Evolutionary conservation across 2,329 filamentous ascomycete species (phyloP), one percentile per base, ranked within the genome.

Genomic region (Cercospora sojina): DNA sequence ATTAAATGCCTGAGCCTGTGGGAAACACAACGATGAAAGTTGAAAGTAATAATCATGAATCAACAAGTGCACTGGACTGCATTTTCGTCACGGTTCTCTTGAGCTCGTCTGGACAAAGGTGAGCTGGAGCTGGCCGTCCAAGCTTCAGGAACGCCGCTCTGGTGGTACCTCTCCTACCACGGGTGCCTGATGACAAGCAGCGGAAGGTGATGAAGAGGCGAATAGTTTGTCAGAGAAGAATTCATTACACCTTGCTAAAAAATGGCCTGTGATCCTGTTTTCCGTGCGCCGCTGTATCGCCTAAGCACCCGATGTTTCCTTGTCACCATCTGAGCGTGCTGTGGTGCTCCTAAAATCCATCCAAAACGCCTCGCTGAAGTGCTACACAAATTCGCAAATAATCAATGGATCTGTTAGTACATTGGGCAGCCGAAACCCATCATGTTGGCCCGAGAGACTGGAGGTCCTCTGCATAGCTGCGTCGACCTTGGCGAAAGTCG

Each of bases 331-430:
- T 20, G 29, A 32, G 49, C 47, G 32, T 29, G 47, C 64, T 65
- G 58, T 61, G 23, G 31, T 60, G 57, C 23, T 32, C 25, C 27
- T 8, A 9, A 35, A 27, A 38, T 38, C 41, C n/a, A 35, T 57
- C 43, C 63, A 43, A 55, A 66, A 68, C 67, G 67, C 67, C 64
- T 61, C 57, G 66, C 66, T 68, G 29, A 60, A 58, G 57, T 64
- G 53, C 53, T 66, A 12, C 55, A 62, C 25, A 27, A 20, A 31
- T n/a, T 20, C 20, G 2, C 23, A 41, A 49, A 13, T 23, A 25
- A 25, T 23, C 43, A 20, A 49, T 25, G 43, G 20, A 25, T 23
- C 43, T 49, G 16, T 1, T 49, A 23, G 18, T 49, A 49, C 43
- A 49, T 2, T 18, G 41, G 10, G 41, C 41, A 23, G 43, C 43